Evolutionary conservation across 176 grass and related monocot species (phyloP).

Genomic region (Carex kokanica): DNA sequence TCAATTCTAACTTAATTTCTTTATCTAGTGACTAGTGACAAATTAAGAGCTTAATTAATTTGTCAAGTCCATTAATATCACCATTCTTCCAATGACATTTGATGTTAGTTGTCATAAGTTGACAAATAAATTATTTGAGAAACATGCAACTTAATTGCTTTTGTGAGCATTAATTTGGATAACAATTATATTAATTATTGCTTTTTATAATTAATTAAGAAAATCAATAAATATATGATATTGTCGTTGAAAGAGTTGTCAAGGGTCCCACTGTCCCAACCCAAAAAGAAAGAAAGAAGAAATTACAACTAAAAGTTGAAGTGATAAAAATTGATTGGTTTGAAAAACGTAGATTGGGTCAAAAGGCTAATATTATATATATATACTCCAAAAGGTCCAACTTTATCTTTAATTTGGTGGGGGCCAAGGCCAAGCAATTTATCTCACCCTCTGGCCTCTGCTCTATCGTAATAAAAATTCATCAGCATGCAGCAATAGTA

Average conservation of each 20-base stretch:
- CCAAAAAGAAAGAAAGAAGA: not conserved
- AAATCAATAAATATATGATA: not conserved
- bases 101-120: not conserved
- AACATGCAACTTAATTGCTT: not conserved
- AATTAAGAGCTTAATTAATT: too few species aligned
- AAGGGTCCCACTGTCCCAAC: not conserved
- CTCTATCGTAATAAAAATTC: too few species aligned
- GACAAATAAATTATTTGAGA: not conserved
- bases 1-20: too few species aligned
- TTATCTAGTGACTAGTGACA: too few species aligned
- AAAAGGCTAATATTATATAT: too few species aligned
- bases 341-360: not conserved
- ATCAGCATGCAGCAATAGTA: too few species aligned
- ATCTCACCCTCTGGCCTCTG: too few species aligned
- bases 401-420: too few species aligned
- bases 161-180: not conserved
- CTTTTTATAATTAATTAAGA: too few species aligned
- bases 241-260: not conserved
- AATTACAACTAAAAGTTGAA: not conserved
- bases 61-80: too few species aligned
- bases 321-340: not conserved
- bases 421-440: not conserved
- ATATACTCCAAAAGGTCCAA: not conserved
- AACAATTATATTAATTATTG: not conserved
- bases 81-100: not conserved